A percentile compares a stretch with the other conserved stretches of the same genome.
Conservation (phyloP, 2,329 filamentous ascomycete genomes). For the Hypoxylon sp. region DNA sequence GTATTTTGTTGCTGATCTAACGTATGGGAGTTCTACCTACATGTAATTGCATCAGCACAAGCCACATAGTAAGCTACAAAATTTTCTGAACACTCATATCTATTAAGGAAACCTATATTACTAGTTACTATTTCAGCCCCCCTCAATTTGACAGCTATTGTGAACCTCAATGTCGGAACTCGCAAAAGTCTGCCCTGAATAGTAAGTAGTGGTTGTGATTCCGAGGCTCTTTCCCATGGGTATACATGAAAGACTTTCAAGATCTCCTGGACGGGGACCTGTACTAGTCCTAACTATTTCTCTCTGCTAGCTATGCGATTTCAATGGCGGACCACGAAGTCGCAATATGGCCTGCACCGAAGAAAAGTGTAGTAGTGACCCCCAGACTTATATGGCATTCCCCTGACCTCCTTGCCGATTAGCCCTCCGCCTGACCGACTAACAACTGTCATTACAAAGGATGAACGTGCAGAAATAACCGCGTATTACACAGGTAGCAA, state of each 20-base stretch:
- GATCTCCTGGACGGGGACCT: not conserved
- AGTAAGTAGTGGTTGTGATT: not conserved
- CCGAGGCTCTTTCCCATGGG: not conserved
- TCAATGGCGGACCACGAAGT: not conserved
- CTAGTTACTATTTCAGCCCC: conserved; percentile 6
- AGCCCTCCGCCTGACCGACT: not conserved
- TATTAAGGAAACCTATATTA: not conserved
- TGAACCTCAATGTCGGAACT: not conserved
- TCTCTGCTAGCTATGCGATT: not conserved
- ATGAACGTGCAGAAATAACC: not conserved
- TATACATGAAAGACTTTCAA: not conserved
- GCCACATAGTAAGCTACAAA: not conserved
- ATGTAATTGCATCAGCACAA: not conserved
- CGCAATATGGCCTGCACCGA: not conserved
- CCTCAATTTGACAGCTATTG: not conserved
- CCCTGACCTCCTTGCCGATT: conserved; percentile 6
- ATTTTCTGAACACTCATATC: not conserved
- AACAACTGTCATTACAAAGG: not conserved
- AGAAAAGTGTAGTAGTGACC: not conserved
- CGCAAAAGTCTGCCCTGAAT: not conserved
- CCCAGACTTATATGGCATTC: not conserved
- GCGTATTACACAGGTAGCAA: not conserved
- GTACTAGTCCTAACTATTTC: conserved; percentile 7
- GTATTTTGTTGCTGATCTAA: not conserved
- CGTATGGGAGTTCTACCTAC: not conserved